Conservation (phyloP, 352 stramenopile species). For the Poterioochromonas sp. region DNA sequence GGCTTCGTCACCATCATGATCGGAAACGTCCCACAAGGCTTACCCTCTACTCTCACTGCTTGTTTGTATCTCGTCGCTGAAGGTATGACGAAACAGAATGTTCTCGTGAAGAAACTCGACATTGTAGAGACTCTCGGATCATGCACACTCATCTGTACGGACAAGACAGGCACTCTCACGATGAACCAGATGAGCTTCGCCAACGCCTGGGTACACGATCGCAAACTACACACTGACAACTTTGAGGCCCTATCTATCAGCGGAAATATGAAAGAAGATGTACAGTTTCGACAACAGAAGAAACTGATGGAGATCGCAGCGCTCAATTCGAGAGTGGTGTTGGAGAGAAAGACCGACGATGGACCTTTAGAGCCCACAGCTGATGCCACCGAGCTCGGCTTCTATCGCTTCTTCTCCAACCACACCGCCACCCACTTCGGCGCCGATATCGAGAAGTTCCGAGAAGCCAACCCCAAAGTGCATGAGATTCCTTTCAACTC, state of each 20-base stretch:
- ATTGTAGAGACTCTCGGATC: constrained; percentile 79
- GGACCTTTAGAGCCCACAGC: not conserved
- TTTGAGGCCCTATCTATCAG: not conserved
- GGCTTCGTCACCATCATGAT: constrained; percentile 95
- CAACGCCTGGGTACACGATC: constrained; percentile 1
- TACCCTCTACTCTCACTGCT: constrained; percentile 94
- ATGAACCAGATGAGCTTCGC: constrained; percentile 43
- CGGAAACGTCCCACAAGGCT: constrained; percentile 94
- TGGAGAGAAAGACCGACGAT: not conserved
- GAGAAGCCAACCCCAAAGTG: constrained; percentile 50
- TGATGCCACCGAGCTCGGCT: not conserved
- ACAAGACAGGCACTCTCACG: constrained; percentile 91
- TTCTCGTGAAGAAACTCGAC: constrained; percentile 79
- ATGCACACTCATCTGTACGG: constrained; percentile 85
- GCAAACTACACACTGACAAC: not conserved
- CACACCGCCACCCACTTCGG: constrained; percentile 17
- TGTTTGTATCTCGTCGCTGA: constrained; percentile 85
- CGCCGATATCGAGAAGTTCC: constrained; percentile 54
- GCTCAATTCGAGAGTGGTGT: not conserved
- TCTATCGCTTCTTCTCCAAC: not conserved
- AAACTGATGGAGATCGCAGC: not conserved
- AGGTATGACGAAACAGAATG: constrained; percentile 87
- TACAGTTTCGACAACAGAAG: not conserved
- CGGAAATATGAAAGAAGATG: constrained; percentile 1
- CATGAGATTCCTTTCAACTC: constrained; percentile 72